Percentiles rank a stretch among this genome's conserved stretches.
phyloP scores from a whole-genome alignment of 2,329 filamentous ascomycete species.

The Aspergillus ibericus region DNA sequence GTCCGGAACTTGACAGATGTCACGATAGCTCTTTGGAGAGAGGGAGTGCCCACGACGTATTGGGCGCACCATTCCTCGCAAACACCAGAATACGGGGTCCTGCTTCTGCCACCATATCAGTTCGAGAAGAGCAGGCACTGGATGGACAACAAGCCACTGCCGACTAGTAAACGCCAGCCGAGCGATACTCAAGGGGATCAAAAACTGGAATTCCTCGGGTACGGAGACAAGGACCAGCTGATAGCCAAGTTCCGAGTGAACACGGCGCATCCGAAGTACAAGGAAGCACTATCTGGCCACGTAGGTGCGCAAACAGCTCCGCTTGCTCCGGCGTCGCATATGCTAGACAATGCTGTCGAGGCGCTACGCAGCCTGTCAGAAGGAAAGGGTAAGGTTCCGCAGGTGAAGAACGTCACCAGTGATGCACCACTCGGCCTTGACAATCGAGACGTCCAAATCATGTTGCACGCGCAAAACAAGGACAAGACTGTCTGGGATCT shows the following conservation, averaged over 20 bases:
- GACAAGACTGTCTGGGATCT: constrained; percentile 13
- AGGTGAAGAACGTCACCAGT: constrained; percentile 15
- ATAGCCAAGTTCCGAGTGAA: constrained; percentile 17
- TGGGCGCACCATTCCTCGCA: constrained; percentile 42
- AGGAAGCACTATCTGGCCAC: constrained; percentile 17
- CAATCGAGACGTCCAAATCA: constrained; percentile 12
- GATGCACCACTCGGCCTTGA: constrained; percentile 18
- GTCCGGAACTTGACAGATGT: constrained; percentile 26
- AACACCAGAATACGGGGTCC: constrained; percentile 18
- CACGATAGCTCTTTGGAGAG: constrained; percentile 43
- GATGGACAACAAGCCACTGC: constrained; percentile 30
- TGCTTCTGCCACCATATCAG: constrained; percentile 47
- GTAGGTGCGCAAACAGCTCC: constrained; percentile 16
- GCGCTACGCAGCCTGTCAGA: constrained; percentile 16
- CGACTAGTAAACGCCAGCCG: not conserved
- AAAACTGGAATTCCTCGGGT: constrained; percentile 12
- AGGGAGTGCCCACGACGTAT: constrained; percentile 34
- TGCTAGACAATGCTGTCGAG: constrained; percentile 19
- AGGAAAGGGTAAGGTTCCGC: constrained; percentile 10
- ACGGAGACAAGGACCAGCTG: constrained; percentile 8
- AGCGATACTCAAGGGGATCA: not conserved
- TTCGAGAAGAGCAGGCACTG: constrained; percentile 46
- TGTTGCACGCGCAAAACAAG: not conserved
- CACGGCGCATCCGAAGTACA: constrained; percentile 13
- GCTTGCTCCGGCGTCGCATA: constrained; percentile 17